These are phyloP conservation scores for Astragalus glycyphyllos DNA, from an alignment of 306 rosid genomes.

Conservation along the genomic window DNA sequence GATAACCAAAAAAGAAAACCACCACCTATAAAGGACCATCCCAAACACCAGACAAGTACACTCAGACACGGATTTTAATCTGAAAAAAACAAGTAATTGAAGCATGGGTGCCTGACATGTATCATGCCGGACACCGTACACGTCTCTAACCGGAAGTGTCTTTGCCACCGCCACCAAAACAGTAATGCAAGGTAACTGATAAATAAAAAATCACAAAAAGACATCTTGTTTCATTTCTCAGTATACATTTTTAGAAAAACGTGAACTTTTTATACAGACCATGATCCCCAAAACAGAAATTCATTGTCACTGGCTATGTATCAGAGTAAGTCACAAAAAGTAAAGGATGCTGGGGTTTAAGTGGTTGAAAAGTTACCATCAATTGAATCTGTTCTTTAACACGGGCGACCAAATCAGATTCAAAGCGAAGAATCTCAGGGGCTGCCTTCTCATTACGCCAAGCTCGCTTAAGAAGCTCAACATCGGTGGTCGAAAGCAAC, in stretches of 20 bases:
- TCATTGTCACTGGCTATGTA: background rate
- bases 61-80: no score
- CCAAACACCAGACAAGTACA: no score
- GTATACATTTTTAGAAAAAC: no score
- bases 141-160: no score
- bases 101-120: no score
- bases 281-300: slow-evolving; percentile 4
- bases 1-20: background rate
- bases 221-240: background rate
- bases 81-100: no score
- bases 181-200: background rate
- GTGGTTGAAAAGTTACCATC: slow-evolving; percentile 51
- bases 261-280: background rate
- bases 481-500: slow-evolving; percentile 50
- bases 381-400: slow-evolving; percentile 68
- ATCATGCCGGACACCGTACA: no score
- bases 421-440: slow-evolving; percentile 67
- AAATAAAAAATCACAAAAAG: background rate
- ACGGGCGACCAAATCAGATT: slow-evolving; percentile 62
- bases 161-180: no score
- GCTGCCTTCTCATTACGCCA: slow-evolving; percentile 61
- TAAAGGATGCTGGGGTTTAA: slow-evolving; percentile 21
- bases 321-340: background rate
- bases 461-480: slow-evolving; percentile 53
- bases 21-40: no score